Base-by-base conservation (phyloP, 495 filamentous ascomycete genomes). In the Neurospora sp. region DNA sequence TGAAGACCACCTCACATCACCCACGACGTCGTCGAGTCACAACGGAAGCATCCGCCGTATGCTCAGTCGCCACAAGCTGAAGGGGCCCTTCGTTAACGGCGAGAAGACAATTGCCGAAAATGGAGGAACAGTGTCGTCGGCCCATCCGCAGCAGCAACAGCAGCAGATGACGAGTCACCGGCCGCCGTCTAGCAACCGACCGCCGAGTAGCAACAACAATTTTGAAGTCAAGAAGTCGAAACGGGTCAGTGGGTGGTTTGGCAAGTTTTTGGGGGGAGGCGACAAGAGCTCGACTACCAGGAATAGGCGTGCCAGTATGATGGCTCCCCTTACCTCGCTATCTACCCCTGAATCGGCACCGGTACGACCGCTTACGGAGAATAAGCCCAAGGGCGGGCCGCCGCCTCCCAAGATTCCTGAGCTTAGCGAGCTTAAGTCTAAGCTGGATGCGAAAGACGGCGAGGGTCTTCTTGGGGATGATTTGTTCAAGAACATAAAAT, bases 391-490 rank as follows among this genome's bases (percentile, higher is more conserved):
- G 69, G 83, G 83, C 53, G 31, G 31, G 31, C 83, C 86, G 14
- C 88, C 88, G 65, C 87, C 88, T 14, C 88, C 88, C 20, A 89
- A 85, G 82, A 84, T 90, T 48, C 88, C 88, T 68, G 87, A 90
- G 72, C 82, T 89, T 72, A 84, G 80, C 73, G 83, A 82, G 40
- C 80, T 88, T 70, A 85, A 87, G 76, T 79, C 84, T 31, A 84
- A 85, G 75, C 76, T 84, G 59, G 76, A 80, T 16, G 73, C 77
- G 61, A 77, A 79, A 69, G 78, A 82, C 53, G 81, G 82, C 38
- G 77, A 72, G 10, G 77, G 77, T 27, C 53, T 65, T 16, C 79
- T 90, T 72, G 87, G 88, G 40, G 83, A 80, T 69, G 88, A 89
- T 44, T 78, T 90, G 73, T 90, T 90, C 78, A 89, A 88, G 77